phyloP scores from a whole-genome alignment of 306 rosid genomes.

The Spatholobus suberectus region DNA sequence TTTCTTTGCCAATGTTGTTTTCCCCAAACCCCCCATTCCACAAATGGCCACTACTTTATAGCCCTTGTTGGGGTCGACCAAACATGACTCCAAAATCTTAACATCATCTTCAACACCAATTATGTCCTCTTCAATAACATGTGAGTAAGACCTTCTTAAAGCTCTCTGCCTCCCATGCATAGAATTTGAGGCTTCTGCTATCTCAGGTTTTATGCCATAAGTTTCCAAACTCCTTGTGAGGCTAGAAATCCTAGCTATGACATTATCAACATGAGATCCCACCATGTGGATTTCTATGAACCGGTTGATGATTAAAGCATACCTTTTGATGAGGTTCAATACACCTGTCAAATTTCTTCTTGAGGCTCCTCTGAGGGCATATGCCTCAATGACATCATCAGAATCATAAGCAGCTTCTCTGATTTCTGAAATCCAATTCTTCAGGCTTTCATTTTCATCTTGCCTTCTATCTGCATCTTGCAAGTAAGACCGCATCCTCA shows the following conservation, averaged over 20 bases:
- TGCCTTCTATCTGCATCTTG: constrained; percentile 65
- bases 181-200: constrained; percentile 43
- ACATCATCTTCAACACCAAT: constrained; percentile 59
- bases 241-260: constrained; percentile 36
- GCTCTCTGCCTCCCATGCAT: constrained; percentile 36
- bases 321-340: constrained; percentile 39
- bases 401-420: constrained; percentile 65
- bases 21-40: constrained; percentile 75
- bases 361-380: constrained; percentile 40
- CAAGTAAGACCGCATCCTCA: constrained; percentile 47
- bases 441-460: constrained; percentile 38
- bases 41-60: constrained; percentile 54
- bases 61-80: constrained; percentile 36
- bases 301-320: constrained; percentile 13
- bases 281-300: constrained; percentile 33
- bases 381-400: constrained; percentile 55
- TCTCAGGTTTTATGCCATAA: constrained; percentile 42
- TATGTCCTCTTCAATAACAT: constrained; percentile 55
- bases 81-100: constrained; percentile 26
- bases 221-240: constrained; percentile 31
- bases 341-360: constrained; percentile 34
- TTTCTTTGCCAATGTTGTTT: constrained; percentile 64
- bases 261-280: constrained; percentile 44
- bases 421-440: constrained; percentile 56
- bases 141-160: constrained; percentile 57